Base-by-base conservation (phyloP, 495 filamentous ascomycete species). In the Geopyxis carbonaria region DNA sequence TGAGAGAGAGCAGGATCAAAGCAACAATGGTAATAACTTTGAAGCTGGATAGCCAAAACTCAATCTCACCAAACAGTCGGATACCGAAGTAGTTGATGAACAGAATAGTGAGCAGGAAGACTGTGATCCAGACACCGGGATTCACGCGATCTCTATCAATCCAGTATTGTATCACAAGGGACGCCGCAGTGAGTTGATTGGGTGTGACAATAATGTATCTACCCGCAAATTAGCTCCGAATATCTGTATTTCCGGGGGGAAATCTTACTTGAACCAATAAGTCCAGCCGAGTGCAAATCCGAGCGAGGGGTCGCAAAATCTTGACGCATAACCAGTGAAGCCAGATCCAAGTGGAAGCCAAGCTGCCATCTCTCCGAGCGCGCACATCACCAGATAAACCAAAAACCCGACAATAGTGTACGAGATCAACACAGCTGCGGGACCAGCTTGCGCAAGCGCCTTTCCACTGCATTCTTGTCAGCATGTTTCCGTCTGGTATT, bases 121-220 rank as follows among this genome's bases (percentile, higher is more conserved):
- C 60, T 2, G 73, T 65, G 29, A 84, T 80, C 66, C 71, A 86
- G 0, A 78, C 71, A n/a, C 71, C 76, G 0, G 77, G 70, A 44
- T 85, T 83, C 33, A 84, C 66, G 25, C 59, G 49, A 0, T 69
- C 63, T 2, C 64, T 55, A 10, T 67, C 63, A 10, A 69, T 46
- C 82, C 83, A 92, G 39, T 71, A 77, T 33, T 75, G 67, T 7
- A 87, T 64, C 7, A 87, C 66, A 10, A 86, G 56, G 8, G 75
- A 69, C 13, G 75, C 71, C 16, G 81, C 80, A 10, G 78, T 85
- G 27, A 85, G 59, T 46, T 89, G 79, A 47, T 82, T 84, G 3
- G 80, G 78, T 8, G 78, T 76, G 30, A 78, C 64, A 38, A 89
- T 76, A 46, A 80, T 73, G 56, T 81, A 83, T 55, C 76, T 78